Evolutionary conservation across 768 basidiomycete genomes (phyloP).

Genomic region (Lactarius trivialis): DNA sequence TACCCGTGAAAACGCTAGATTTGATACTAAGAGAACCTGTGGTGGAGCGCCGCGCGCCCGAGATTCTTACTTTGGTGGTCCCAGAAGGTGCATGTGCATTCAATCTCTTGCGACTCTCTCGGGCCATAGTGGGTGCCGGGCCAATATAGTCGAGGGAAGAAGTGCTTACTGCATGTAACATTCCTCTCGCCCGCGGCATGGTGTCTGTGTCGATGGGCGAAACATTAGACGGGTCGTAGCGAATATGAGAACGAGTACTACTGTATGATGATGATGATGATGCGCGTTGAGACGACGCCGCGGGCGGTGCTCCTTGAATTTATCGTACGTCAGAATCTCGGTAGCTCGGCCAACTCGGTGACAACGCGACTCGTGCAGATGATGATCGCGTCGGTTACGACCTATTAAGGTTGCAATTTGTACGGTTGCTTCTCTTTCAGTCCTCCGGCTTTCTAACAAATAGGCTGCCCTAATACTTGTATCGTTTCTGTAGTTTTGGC

Average conservation of each 20-base stretch:
- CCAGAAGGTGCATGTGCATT: too few relatives aligned
- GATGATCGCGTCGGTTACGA: not conserved
- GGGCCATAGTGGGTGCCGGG: too few relatives aligned
- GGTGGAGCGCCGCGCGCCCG: not conserved
- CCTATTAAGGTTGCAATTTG: too few relatives aligned
- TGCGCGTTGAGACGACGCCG: not conserved
- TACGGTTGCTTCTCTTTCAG: not conserved
- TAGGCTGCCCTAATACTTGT: not conserved
- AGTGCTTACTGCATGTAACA: not conserved
- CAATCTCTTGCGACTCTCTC: too few relatives aligned
- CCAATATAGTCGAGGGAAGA: not conserved
- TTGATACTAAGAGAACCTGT: not conserved
- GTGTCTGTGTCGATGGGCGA: too few relatives aligned
- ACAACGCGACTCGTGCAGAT: not conserved
- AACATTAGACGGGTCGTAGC: not conserved
- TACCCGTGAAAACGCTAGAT: not conserved
- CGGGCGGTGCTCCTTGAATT: not conserved
- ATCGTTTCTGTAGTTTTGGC: not conserved
- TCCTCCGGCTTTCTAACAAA: not conserved
- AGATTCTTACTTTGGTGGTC: too few relatives aligned
- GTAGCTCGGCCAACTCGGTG: not conserved
- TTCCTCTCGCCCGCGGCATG: not conserved
- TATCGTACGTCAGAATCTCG: not conserved
- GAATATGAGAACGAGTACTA: not conserved
- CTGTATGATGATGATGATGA: too few relatives aligned